Evolutionary conservation across 2,329 filamentous ascomycete genomes (phyloP), one percentile per base, ranked within the genome.

Genomic region (Cladophialophora yegresii): DNA sequence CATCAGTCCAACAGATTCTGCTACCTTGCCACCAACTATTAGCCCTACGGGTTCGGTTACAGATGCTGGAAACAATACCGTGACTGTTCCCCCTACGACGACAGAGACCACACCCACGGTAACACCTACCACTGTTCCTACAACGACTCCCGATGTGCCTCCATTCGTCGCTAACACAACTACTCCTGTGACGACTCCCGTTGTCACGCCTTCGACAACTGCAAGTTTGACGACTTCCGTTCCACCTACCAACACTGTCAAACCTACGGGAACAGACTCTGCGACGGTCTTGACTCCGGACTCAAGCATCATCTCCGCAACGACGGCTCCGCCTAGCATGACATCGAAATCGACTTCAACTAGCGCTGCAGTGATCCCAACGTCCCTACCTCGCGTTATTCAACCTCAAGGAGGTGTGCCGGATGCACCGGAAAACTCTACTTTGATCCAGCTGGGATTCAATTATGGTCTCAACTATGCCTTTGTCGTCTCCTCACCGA

Each of bases 391-490:
- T 22, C 86, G 86, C 72, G 84, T 90, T 50, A 93, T 97, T 69
- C 85, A 87, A 30, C 91, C 92, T 8, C 84, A 86, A 47, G 82
- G 84, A 62, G 84, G 84, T 32, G 82, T 84, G 55, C 80, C 82
- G 22, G 65, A 78, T 4, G 76, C 82, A 20, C 89, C 91, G 0
- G 77, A 82, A 3, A 89, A 90, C 70, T 87, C 85, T 0, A 87
- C 85, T 3, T 78, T 90, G 71, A 88, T 96, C 70, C 92, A 96
- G 75, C 84, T 98, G 67, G 95, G 90, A 36, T 97, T 98, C 83
- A 81, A 86, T 58, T 89, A 87, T 73, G 84, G 85, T 1, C 83
- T 96, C 71, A 93, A 96, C 79, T 99, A 95, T 76, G 80, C 84
- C 8, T 96, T 96, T 74, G 90, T 98, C 30, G 87, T 89, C 10